Evolutionary conservation across 352 stramenopile species (phyloP), one percentile per base, ranked within the genome.

Genomic region (Phytophthora citrophthora): DNA sequence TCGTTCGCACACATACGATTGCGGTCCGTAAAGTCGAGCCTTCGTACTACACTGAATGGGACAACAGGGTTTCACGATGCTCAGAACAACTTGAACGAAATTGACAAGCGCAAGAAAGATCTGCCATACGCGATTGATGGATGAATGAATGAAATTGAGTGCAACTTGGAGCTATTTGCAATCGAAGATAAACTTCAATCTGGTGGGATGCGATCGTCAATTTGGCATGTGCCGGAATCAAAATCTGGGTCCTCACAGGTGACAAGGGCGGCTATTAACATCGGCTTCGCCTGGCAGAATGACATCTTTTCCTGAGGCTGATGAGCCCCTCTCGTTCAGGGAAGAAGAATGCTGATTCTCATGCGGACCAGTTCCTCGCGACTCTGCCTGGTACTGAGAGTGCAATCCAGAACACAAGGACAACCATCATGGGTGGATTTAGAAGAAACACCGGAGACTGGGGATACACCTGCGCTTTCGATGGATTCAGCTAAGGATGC

Each of bases 231-330:
- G 94, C 91, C 2, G 92, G 94, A 2, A 93, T 98, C 29, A 96
- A 97, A 62, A 90, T 98, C 18, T 98, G 93, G 91, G 93, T 98
- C 23, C 87, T 98, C 39, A 98, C 94, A 4, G 94, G 94, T 5
- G 94, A 98, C 74, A 98, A 98, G 61, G 75, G 98, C 94, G 3
- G 94, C 94, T 16, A 97, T 98, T 63, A 98, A 98, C 69, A 98
- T 98, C 51, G 94, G 86, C 7, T 97, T 96, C 41, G 86, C 91
- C 8, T 96, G 87, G 44, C 87, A 96, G n/a, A 88, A 89, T 40
- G 71, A 89, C 5, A 96, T 93, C 81, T 90, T 16, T 65, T 88
- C 15, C n/a, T n/a, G n/a, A n/a, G n/a, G 31, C 24, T 3, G 82
- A 91, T 60, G 82, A 89, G 29, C 84, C 84, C 1, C 58, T 90